Evolutionary conservation across 2,329 filamentous ascomycete genomes (phyloP).

Genomic region (Penicillium hesseltinei): DNA sequence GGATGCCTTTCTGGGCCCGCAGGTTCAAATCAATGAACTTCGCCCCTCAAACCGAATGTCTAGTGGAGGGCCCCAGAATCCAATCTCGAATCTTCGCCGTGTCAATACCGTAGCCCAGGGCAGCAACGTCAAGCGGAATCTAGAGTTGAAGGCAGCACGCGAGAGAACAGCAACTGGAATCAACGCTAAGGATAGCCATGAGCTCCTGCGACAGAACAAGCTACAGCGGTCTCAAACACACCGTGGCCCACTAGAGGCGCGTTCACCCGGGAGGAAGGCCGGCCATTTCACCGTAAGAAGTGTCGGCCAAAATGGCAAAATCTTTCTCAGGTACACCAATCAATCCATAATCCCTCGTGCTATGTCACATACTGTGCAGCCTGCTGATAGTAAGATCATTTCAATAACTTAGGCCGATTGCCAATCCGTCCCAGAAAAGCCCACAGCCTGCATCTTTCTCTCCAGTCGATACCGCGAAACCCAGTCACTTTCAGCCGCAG

Average conservation of each 20-base stretch:
- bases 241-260: slow-evolving; percentile 54
- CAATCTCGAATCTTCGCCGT: slow-evolving; percentile 32
- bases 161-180: slow-evolving; percentile 36
- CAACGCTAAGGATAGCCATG: slow-evolving; percentile 53
- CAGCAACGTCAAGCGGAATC: slow-evolving; percentile 30
- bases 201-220: slow-evolving; percentile 44
- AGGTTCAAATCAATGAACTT: slow-evolving; percentile 21
- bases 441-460: slow-evolving; percentile 33
- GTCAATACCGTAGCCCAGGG: slow-evolving; percentile 41
- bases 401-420: slow-evolving; percentile 32
- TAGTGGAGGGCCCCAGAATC: slow-evolving; percentile 18
- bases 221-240: slow-evolving; percentile 49
- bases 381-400: slow-evolving; percentile 14
- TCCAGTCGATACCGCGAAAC: slow-evolving; percentile 57
- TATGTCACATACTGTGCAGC: slow-evolving; percentile 16
- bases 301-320: slow-evolving; percentile 77
- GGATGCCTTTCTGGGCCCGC: slow-evolving; percentile 16
- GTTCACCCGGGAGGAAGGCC: slow-evolving; percentile 62
- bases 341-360: slow-evolving; percentile 11
- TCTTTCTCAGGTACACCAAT: slow-evolving; percentile 69
- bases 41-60: slow-evolving; percentile 10
- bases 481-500: slow-evolving; percentile 51
- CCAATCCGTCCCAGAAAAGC: slow-evolving; percentile 34
- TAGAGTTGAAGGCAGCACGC: slow-evolving; percentile 34
- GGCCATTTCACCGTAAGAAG: slow-evolving; percentile 77